These are phyloP conservation scores for Sphagnum fallax DNA, from an alignment of 228 moss, liverwort and hornwort species.

Conservation along the genomic window DNA sequence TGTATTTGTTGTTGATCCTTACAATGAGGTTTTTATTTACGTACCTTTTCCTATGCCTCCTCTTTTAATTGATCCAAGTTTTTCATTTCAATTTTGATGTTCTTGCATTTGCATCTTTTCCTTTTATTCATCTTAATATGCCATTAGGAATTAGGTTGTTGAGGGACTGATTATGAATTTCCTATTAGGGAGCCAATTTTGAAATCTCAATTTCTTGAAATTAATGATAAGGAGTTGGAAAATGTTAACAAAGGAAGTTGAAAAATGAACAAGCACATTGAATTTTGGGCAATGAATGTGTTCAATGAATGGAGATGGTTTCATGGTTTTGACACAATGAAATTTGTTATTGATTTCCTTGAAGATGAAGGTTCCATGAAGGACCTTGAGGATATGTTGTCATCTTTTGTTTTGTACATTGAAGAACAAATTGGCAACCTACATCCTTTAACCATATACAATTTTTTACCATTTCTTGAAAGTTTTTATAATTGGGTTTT, in stretches of 20 bases:
- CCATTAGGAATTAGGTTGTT: too few relatives aligned
- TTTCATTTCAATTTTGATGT: too few relatives aligned
- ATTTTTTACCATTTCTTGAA: not conserved
- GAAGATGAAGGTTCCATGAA: not conserved
- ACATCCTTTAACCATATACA: not conserved
- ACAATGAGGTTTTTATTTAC: too few relatives aligned
- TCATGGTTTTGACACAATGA: not conserved
- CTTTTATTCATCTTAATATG: too few relatives aligned
- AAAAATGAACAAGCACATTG: not conserved
- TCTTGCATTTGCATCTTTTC: too few relatives aligned
- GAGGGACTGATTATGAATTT: too few relatives aligned
- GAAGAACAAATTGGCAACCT: not conserved
- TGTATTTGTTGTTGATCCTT: too few relatives aligned
- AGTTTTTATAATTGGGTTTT: not conserved
- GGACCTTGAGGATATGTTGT: not conserved
- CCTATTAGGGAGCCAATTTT: too few relatives aligned
- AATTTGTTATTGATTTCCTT: not conserved
- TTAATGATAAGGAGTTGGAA: not conserved
- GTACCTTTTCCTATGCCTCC: too few relatives aligned
- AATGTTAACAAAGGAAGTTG: not conserved
- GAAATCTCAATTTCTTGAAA: not conserved
- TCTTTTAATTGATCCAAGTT: too few relatives aligned
- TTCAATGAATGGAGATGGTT: not conserved
- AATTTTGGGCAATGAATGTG: not conserved
- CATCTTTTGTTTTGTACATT: not conserved